Conservation (phyloP, 805 yeast species). For the Saccharomycodes ludwigii region DNA sequence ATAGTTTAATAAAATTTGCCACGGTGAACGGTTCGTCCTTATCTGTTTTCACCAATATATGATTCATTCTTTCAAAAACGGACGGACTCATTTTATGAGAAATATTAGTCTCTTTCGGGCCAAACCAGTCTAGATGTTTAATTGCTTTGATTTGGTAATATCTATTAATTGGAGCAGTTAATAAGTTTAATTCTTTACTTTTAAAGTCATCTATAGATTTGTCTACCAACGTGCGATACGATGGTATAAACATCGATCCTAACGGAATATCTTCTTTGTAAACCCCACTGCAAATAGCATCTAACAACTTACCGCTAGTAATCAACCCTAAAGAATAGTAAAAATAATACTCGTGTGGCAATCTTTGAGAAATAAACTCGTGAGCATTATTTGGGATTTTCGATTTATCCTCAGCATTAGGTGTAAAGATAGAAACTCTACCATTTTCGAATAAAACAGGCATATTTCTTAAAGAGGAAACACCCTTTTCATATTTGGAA, state of each 20-base stretch:
- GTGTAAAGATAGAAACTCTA: constrained; percentile 40
- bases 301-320: constrained; percentile 38
- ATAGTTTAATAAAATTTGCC: constrained; percentile 15
- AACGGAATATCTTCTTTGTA: constrained; percentile 52
- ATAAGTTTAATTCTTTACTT: constrained; percentile 49
- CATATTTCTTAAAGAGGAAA: constrained; percentile 52
- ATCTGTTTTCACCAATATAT: constrained; percentile 20
- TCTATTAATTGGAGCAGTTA: constrained; percentile 66
- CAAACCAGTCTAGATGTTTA: constrained; percentile 43
- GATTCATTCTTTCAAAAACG: constrained; percentile 29
- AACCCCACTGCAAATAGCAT: constrained; percentile 53
- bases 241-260: constrained; percentile 46
- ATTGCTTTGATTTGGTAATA: constrained; percentile 71
- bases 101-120: constrained; percentile 28
- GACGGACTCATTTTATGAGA: constrained; percentile 45
- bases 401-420: constrained; percentile 1
- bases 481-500: constrained; percentile 51
- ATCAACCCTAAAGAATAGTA: constrained; percentile 71
- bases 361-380: constrained; percentile 67
- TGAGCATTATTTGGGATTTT: constrained; percentile 65
- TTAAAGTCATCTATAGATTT: constrained; percentile 35
- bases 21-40: constrained; percentile 19
- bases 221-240: constrained; percentile 44
- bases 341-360: constrained; percentile 77
- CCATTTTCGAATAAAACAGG: constrained; percentile 69